A percentile compares a stretch with the other conserved stretches of the same genome.
phyloP scores from a whole-genome alignment of 2,329 filamentous ascomycete species.

The Pseudocercospora pini-densiflorae region DNA sequence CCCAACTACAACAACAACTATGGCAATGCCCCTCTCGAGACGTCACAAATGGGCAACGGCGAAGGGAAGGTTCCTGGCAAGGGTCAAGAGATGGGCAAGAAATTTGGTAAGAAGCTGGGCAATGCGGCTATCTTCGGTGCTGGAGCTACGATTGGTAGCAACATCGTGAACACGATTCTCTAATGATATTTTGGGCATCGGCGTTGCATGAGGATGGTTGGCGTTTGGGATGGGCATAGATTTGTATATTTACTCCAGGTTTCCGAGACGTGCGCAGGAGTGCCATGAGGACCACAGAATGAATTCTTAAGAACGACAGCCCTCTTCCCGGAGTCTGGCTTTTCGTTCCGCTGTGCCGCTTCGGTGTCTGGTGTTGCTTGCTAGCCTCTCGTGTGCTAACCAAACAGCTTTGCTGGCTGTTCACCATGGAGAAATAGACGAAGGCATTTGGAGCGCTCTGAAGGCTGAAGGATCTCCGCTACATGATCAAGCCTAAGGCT shows the following conservation, averaged over 20 bases:
- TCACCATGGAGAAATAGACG: too few relatives aligned
- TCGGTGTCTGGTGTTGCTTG: too few relatives aligned
- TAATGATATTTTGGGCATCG: conserved; percentile 3
- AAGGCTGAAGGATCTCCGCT: too few relatives aligned
- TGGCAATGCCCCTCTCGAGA: conserved; percentile 71
- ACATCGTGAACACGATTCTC: conserved; percentile 33
- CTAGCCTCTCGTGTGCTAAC: too few relatives aligned
- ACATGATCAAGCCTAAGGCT: too few relatives aligned
- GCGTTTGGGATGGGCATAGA: conserved; percentile 1
- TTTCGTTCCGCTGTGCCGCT: too few relatives aligned
- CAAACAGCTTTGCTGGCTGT: too few relatives aligned
- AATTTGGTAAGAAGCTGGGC: conserved; percentile 78
- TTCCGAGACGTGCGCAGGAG: background rate
- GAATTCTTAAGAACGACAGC: background rate
- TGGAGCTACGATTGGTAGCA: conserved; percentile 82
- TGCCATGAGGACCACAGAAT: conserved; percentile 1
- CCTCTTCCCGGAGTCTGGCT: too few relatives aligned
- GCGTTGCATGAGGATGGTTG: background rate
- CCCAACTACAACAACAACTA: conserved; percentile 63
- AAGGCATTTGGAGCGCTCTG: too few relatives aligned
- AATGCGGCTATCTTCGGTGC: conserved; percentile 88
- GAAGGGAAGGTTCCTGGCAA: conserved; percentile 62
- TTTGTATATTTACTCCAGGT: background rate
- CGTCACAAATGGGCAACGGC: conserved; percentile 61
- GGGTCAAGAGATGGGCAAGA: conserved; percentile 40